Evolutionary conservation across 768 basidiomycete genomes (phyloP).

Genomic region (Mycena pura): DNA sequence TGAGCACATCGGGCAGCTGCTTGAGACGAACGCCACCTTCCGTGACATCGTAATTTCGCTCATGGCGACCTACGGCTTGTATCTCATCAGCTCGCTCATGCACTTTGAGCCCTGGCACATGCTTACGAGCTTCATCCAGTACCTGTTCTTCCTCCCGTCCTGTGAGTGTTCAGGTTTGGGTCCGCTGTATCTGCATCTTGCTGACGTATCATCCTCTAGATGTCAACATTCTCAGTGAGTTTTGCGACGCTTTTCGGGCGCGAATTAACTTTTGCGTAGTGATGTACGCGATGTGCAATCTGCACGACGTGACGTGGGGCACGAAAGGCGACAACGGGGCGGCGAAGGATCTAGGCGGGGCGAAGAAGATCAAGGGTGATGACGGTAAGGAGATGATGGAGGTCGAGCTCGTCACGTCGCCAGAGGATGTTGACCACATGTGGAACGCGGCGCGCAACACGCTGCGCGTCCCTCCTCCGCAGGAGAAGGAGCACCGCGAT

Average conservation of each 20-base stretch:
- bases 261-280: conserved; percentile 43
- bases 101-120: conserved; percentile 98
- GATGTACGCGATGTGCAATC: conserved; percentile 95
- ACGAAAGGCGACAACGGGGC: conserved; percentile 93
- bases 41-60: conserved; percentile 87
- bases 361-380: conserved; percentile 86
- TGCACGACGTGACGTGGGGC: conserved; percentile 92
- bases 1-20: conserved; percentile 68
- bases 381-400: conserved; percentile 89
- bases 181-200: not conserved
- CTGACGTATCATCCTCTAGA: conserved; percentile 43
- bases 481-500: conserved; percentile 82
- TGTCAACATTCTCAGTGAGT: conserved; percentile 80
- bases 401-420: conserved; percentile 80
- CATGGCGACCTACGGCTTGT: conserved; percentile 80
- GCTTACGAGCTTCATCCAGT: conserved; percentile 91
- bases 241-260: not conserved
- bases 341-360: conserved; percentile 87
- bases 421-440: conserved; percentile 87
- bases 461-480: conserved; percentile 70
- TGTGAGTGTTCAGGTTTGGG: conserved; percentile 47
- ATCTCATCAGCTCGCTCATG: conserved; percentile 85
- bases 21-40: conserved; percentile 71
- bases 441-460: conserved; percentile 81
- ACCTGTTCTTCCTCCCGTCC: conserved; percentile 87